A percentile compares a stretch with the other conserved stretches of the same genome.
These are phyloP conservation scores for Penicillium maclennaniae DNA, from an alignment of 495 filamentous ascomycete species.

Conservation along the genomic window DNA sequence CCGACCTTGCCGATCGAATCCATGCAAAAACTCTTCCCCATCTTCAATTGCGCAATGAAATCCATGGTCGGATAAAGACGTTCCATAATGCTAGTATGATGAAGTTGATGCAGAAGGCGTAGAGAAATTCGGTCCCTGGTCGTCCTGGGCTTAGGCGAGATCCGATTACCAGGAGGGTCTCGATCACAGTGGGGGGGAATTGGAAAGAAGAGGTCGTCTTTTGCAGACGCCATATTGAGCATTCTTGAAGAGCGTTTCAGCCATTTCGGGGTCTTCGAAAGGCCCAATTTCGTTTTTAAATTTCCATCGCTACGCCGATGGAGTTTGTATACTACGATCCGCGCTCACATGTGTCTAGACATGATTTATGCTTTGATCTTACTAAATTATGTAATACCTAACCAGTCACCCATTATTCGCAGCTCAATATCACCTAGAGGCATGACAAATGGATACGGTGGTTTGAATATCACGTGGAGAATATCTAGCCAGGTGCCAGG, in stretches of 20 bases:
- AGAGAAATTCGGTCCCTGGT: constrained; percentile 12
- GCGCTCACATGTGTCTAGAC: too few species aligned
- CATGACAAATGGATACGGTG: neutral
- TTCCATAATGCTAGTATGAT: constrained; percentile 37
- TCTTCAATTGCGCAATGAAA: constrained; percentile 72
- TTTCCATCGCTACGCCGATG: neutral
- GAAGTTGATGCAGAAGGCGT: constrained; percentile 19
- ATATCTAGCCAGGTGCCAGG: neutral
- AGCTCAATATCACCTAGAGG: neutral
- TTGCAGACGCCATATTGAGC: constrained; percentile 6
- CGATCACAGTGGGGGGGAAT: constrained; percentile 9
- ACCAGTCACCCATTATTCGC: neutral
- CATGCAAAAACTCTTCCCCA: constrained; percentile 90
- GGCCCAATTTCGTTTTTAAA: neutral
- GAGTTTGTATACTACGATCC: too few species aligned
- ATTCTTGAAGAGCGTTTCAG: neutral
- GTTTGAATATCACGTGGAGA: constrained; percentile 9
- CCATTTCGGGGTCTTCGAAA: too few species aligned
- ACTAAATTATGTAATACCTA: too few species aligned
- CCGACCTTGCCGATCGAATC: constrained; percentile 68
- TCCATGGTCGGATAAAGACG: constrained; percentile 66
- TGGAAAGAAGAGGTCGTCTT: constrained; percentile 3
- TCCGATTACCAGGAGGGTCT: constrained; percentile 4
- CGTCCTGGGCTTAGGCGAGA: constrained; percentile 4
- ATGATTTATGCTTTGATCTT: too few species aligned